Percentiles rank a stretch among this genome's conserved stretches.
Evolutionary conservation across 306 rosid genomes (phyloP).

Genomic region (Prunus armeniaca): DNA sequence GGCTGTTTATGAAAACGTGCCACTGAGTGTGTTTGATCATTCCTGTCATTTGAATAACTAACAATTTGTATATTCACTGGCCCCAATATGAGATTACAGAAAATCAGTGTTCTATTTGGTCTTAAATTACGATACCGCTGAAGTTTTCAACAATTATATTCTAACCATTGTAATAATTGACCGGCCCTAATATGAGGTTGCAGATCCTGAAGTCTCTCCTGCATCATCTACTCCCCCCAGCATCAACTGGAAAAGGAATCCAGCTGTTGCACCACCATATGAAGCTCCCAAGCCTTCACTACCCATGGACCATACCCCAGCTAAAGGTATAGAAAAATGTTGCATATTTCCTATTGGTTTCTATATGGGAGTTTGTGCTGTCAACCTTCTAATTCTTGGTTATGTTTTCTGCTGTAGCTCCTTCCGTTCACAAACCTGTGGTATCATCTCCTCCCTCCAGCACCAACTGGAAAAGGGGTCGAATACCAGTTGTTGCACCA

Average conservation of each 20-base stretch:
- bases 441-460: conserved; percentile 17
- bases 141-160: neutral
- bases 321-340: conserved; percentile 17
- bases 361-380: neutral
- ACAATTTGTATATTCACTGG: neutral
- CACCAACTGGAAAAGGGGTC: conserved; percentile 3
- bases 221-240: conserved; percentile 44
- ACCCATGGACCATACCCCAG: conserved; percentile 14
- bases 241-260: conserved; percentile 9
- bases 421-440: conserved; percentile 1
- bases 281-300: conserved; percentile 20
- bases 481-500: conserved; percentile 20
- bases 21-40: neutral
- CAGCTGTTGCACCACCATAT: conserved; percentile 22
- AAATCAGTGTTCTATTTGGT: too few relatives aligned
- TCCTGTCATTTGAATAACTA: neutral
- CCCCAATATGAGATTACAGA: neutral
- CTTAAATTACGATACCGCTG: too few relatives aligned
- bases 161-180: conserved; percentile 2
- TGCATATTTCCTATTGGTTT: neutral
- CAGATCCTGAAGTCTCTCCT: conserved; percentile 67
- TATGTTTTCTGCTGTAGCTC: conserved; percentile 5
- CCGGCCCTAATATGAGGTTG: conserved; percentile 28
- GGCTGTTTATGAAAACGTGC: neutral
- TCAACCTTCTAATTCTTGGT: neutral